Conservation (phyloP, 1,139 yeast genomes). For the Blastobotrys persicus region DNA sequence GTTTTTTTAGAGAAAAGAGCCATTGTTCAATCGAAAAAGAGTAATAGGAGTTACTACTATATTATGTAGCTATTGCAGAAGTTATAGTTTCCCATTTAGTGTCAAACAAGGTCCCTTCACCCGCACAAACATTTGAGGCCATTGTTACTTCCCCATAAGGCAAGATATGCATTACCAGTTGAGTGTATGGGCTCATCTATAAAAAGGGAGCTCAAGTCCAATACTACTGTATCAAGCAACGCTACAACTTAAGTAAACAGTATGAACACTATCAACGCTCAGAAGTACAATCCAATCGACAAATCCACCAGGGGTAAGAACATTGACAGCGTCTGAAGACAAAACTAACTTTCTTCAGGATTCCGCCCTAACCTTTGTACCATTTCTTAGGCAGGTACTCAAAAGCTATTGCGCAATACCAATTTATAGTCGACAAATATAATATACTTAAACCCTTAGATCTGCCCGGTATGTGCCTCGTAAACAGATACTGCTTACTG, state of each 20-base stretch:
- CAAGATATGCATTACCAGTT: too few species aligned
- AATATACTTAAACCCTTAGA: too few species aligned
- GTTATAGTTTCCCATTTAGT: too few species aligned
- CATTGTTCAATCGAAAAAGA: too few species aligned
- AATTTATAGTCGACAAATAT: background rate
- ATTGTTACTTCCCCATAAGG: too few species aligned
- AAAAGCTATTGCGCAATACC: background rate
- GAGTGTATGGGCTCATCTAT: background rate
- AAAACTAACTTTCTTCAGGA: background rate
- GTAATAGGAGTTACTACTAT: too few species aligned
- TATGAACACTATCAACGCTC: conserved; percentile 6
- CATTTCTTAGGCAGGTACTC: background rate
- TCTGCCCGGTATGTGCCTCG: too few species aligned
- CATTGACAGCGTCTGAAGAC: background rate
- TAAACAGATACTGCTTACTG: too few species aligned
- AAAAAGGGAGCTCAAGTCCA: background rate
- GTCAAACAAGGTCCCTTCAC: too few species aligned
- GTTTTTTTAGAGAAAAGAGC: too few species aligned
- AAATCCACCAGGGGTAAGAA: conserved; percentile 4
- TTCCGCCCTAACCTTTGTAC: conserved; percentile 6
- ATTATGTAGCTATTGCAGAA: too few species aligned
- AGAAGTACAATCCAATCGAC: conserved; percentile 5
- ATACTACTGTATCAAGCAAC: background rate
- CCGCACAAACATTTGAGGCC: too few species aligned
- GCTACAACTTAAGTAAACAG: background rate